A percentile compares a stretch with the other conserved stretches of the same genome.
Evolutionary conservation across 2,329 filamentous ascomycete genomes (phyloP).

Genomic region (Colletotrichum somersetense): DNA sequence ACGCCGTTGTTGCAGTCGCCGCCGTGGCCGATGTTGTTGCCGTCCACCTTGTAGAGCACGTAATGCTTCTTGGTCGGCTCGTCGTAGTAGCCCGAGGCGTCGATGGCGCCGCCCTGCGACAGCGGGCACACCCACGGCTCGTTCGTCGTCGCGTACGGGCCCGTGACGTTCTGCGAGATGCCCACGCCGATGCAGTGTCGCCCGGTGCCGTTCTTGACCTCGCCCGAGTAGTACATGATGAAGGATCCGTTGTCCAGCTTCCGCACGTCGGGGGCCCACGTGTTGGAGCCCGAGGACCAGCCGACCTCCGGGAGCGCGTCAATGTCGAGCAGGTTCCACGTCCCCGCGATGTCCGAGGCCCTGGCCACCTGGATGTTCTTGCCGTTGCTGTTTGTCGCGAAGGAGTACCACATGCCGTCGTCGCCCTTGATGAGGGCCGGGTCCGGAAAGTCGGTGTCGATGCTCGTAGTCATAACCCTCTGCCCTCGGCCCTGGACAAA

Average conservation of each 20-base stretch:
- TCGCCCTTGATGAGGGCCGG: conserved; percentile 63
- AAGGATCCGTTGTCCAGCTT: conserved; percentile 63
- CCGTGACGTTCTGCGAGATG: conserved; percentile 58
- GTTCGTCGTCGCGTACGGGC: conserved; percentile 64
- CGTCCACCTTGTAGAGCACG: conserved; percentile 76
- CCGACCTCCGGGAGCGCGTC: conserved; percentile 66
- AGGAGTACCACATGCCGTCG: conserved; percentile 68
- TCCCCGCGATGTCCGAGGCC: conserved; percentile 60
- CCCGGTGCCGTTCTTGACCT: conserved; percentile 52
- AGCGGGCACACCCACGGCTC: conserved; percentile 66
- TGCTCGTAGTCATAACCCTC: conserved; percentile 28
- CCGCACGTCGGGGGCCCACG: conserved; percentile 73
- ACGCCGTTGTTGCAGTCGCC: conserved; percentile 61
- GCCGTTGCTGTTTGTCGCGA: conserved; percentile 65
- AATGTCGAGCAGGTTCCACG: conserved; percentile 61
- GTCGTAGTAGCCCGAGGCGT: conserved; percentile 71
- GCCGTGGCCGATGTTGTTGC: conserved; percentile 64
- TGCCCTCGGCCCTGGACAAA: conserved; percentile 29
- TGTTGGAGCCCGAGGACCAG: conserved; percentile 67
- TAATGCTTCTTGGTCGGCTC: conserved; percentile 64
- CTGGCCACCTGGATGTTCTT: conserved; percentile 67
- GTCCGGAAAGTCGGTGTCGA: conserved; percentile 65
- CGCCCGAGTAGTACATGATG: conserved; percentile 71
- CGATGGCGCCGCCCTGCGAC: conserved; percentile 70
- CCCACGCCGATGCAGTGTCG: conserved; percentile 72